phyloP scores from a whole-genome alignment of 371 early-diverging fungal genomes.

The Syncephalastrum contaminatum region DNA sequence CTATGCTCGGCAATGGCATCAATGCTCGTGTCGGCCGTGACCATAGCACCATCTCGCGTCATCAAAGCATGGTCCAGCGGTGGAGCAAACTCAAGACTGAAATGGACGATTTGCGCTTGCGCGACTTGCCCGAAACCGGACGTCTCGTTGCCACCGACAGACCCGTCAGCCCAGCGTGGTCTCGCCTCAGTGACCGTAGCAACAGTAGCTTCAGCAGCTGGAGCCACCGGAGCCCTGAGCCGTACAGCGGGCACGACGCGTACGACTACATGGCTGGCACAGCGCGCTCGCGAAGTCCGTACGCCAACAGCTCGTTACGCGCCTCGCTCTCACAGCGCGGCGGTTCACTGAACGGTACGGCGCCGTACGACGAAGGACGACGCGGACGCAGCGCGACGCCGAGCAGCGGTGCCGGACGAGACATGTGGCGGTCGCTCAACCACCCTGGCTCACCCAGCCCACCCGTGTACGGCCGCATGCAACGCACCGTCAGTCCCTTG shows the following conservation, averaged over 20 bases:
- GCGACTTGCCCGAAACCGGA: constrained; percentile 49
- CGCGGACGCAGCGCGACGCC: constrained; percentile 26
- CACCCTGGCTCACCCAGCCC: constrained; percentile 6
- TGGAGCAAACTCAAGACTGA: constrained; percentile 52
- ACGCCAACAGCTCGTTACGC: constrained; percentile 6
- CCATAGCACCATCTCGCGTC: constrained; percentile 41
- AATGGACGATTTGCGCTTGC: constrained; percentile 49
- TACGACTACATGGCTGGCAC: constrained; percentile 7
- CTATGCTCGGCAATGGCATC: constrained; percentile 59
- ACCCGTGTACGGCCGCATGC: constrained; percentile 8
- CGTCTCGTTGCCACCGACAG: constrained; percentile 18
- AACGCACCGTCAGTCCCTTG: constrained; percentile 18
- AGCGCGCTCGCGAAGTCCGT: constrained; percentile 17
- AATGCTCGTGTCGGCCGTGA: constrained; percentile 52
- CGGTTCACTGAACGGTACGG: constrained; percentile 9
- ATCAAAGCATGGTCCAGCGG: constrained; percentile 50
- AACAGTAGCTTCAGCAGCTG: constrained; percentile 20
- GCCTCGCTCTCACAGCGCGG: constrained; percentile 15
- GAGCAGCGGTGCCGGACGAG: constrained; percentile 12
- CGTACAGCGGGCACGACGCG: constrained; percentile 9
- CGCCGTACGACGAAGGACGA: constrained; percentile 11
- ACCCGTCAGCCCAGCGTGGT: constrained; percentile 30
- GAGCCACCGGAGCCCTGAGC: constrained; percentile 26
- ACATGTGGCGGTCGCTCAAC: constrained; percentile 5
- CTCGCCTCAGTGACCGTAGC: constrained; percentile 37